phyloP scores from a whole-genome alignment of 2,329 filamentous ascomycete genomes.

The Huntiella moniliformis region DNA sequence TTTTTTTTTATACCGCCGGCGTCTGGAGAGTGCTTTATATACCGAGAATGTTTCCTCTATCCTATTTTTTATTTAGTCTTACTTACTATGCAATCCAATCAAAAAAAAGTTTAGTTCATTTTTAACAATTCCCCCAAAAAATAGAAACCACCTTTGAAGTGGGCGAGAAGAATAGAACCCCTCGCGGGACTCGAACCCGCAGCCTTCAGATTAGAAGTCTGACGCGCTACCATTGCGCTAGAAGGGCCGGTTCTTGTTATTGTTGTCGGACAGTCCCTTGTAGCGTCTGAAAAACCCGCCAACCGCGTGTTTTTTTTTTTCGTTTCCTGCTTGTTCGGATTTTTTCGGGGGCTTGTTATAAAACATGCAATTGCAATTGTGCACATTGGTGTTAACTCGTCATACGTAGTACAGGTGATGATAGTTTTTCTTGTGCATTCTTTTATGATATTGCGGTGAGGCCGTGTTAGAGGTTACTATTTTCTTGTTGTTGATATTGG shows the following conservation, averaged over 20 bases:
- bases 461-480: too few species aligned
- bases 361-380: too few species aligned
- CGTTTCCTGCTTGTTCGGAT: too few species aligned
- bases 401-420: too few species aligned
- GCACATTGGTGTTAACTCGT: too few species aligned
- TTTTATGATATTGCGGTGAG: too few species aligned
- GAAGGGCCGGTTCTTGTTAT: conserved; percentile 2
- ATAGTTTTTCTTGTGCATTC: too few species aligned
- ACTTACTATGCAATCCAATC: background rate
- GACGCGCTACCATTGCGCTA: conserved; percentile 12
- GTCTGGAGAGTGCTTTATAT: too few species aligned
- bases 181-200: conserved; percentile 12
- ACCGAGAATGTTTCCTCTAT: background rate
- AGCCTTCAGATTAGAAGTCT: conserved; percentile 13
- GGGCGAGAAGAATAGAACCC: conserved; percentile 6
- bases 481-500: too few species aligned
- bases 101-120: background rate
- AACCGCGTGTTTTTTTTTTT: too few species aligned
- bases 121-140: background rate
- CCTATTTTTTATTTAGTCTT: background rate
- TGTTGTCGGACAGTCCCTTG: background rate
- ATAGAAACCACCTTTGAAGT: background rate
- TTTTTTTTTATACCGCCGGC: background rate
- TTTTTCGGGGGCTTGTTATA: too few species aligned
- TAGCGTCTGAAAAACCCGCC: too few species aligned